Evolutionary conservation across 306 rosid species (phyloP), one percentile per base, ranked within the genome.

Genomic region (Prunus fruticosa): DNA sequence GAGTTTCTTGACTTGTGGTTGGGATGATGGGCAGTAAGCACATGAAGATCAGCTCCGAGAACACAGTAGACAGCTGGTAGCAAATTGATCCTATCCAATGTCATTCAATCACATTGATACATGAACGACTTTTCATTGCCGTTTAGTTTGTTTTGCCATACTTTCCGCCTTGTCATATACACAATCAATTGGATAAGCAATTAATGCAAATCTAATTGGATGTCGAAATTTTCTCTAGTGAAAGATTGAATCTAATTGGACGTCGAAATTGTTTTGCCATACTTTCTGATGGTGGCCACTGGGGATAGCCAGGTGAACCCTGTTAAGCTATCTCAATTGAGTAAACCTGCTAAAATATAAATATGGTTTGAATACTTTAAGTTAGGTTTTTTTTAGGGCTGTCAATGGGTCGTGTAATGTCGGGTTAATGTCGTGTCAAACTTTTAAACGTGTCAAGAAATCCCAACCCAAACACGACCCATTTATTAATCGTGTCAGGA

Each of bases 211-310:
- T 13, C 32, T 72, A 5, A 16, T n/a, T n/a, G 32, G 43, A 1
- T 6, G 43, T 38, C 43, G 9, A 38, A 6, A 2, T 56, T 8
- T 1, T 9, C 20, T 56, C 11, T 20, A 56, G 20, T n/a, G 12
- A n/a, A 89, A 9, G 27, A 25, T 25, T 25, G 27, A 25, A 25
- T 25, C 27, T 25, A 25, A 25, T 25, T 25, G 27, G 27, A 0
- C 1, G 27, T 25, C 27, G 27, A 25, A 25, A 25, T 25, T 25
- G 27, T 25, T 25, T 25, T 83, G 88, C 93, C 93, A 89, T n/a
- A 82, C 75, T 87, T 58, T 91, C 93, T 4, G 88, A 30, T 3
- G 86, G 87, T 57, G 80, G 93, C 98, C 93, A 92, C 15, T 80
- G 60, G 34, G 89, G 92, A 81, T 89, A 89, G 75, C 82, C 84